Base-by-base conservation (phyloP, 164 flowering plant genomes). In the Euptelea pleiosperma region DNA sequence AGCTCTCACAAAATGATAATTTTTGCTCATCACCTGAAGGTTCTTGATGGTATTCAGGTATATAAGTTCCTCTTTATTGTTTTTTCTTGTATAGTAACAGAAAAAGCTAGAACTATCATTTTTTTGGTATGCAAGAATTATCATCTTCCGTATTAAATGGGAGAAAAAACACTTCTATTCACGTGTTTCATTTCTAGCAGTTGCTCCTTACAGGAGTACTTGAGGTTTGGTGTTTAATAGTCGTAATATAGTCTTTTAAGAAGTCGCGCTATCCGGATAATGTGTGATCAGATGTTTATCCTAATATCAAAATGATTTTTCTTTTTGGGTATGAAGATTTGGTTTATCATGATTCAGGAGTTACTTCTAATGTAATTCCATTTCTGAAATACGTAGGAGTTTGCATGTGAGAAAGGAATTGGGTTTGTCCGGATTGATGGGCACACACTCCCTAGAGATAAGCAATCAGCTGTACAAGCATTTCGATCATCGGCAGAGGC, bases 21-120 rank as follows among this genome's bases (percentile, higher is more conserved):
- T 58, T 94, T 94, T 86, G 91, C 88, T 49, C 96, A 91, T 77
- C 96, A 94, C 60, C 86, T 77, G 68, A 88, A 76, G 69, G 99
- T 94, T 70, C 86, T 88, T 60, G 88, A 94, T 68, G 79, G 84
- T 43, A 65, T 88, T 15, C 96, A 94, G 88, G 99, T 90, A 68
- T 52, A 64, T 4, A 51, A 19, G 9, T 57, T n/a, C n/a, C n/a
- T n/a, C n/a, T n/a, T n/a, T n/a, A 11, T 36, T 50, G 14, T 49
- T 24, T 34, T 43, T 46, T 34, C 21, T 18, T 6, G 15, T 36
- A 25, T 28, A 31, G 12, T 15, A 18, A 36, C 1, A 31, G 47
- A 30, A 15, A 8, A 16, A 35, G 4, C 4, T 8, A 35, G 6
- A 26, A 9, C 4, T 12, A 36, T 30, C 25, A 33, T 15, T 29